Evolutionary conservation across 805 yeast genomes (phyloP).

Genomic region (Barnettozyma californica): DNA sequence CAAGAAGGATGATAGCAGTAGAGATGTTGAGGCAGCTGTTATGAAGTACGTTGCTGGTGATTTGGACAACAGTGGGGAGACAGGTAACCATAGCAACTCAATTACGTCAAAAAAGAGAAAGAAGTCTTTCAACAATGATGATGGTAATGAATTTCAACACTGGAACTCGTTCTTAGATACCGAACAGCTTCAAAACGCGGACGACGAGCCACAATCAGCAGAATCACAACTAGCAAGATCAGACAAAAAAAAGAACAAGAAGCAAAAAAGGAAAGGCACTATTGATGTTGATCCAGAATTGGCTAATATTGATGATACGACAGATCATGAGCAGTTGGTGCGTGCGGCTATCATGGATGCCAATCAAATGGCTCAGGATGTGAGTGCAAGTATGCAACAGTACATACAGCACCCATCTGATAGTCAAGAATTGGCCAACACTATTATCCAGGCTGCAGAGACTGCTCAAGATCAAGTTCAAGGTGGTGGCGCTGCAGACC

Average conservation of each 20-base stretch:
- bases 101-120: conserved; percentile 16
- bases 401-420: conserved; percentile 25
- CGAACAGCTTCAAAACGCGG: conserved; percentile 20
- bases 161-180: conserved; percentile 26
- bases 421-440: conserved; percentile 13
- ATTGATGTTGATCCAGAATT: conserved; percentile 54
- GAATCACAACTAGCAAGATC: not conserved
- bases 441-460: conserved; percentile 25
- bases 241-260: conserved; percentile 3
- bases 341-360: conserved; percentile 70
- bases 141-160: conserved; percentile 24
- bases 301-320: conserved; percentile 41
- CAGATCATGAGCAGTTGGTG: conserved; percentile 59
- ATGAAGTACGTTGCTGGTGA: conserved; percentile 67
- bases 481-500: not conserved
- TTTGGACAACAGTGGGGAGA: conserved; percentile 27
- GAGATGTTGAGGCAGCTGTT: conserved; percentile 63
- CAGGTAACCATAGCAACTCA: conserved; percentile 12
- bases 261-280: conserved; percentile 8
- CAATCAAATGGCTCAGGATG: conserved; percentile 49
- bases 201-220: conserved; percentile 9
- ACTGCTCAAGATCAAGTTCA: conserved; percentile 21
- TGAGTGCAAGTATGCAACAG: conserved; percentile 30
- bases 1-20: conserved; percentile 26
- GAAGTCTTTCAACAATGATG: conserved; percentile 17